Conservation (phyloP, 768 basidiomycete genomes). For the Lentinula detonsa region DNA sequence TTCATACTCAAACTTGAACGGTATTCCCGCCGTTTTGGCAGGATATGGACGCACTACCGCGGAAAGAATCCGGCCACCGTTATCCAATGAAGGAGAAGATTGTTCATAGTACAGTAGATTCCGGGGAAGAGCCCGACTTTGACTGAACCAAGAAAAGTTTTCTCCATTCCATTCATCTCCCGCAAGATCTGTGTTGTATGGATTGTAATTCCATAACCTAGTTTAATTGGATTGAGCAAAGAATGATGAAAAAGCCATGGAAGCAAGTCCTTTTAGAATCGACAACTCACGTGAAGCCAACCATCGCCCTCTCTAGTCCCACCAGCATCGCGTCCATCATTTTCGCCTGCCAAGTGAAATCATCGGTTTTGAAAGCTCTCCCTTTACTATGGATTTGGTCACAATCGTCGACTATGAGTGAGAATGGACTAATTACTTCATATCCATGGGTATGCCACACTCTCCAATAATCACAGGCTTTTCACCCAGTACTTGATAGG, state of each 20-base stretch:
- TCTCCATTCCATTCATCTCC: slow-evolving; percentile 97
- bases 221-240: neutral
- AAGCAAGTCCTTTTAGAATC: neutral
- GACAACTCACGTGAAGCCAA: slow-evolving; percentile 78
- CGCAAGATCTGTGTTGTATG: slow-evolving; percentile 65
- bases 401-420: neutral
- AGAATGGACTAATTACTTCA: slow-evolving; percentile 61
- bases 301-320: slow-evolving; percentile 67
- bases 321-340: slow-evolving; percentile 96
- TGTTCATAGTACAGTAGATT: slow-evolving; percentile 55
- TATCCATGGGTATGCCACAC: slow-evolving; percentile 94
- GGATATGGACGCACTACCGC: slow-evolving; percentile 88
- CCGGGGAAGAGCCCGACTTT: slow-evolving; percentile 47
- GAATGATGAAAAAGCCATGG: neutral
- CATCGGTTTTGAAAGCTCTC: slow-evolving; percentile 63
- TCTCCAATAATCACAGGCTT: slow-evolving; percentile 86
- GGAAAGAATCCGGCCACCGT: slow-evolving; percentile 72
- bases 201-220: slow-evolving; percentile 95
- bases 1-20: slow-evolving; percentile 69
- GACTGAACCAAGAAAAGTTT: slow-evolving; percentile 94
- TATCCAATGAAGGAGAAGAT: slow-evolving; percentile 66
- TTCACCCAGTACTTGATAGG: slow-evolving; percentile 68
- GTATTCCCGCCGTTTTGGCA: slow-evolving; percentile 84
- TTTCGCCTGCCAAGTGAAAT: slow-evolving; percentile 76
- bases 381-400: slow-evolving; percentile 41